A percentile compares a stretch with the other conserved stretches of the same genome.
Evolutionary conservation across 495 filamentous ascomycete species (phyloP).

Genomic region (Aspergillus taichungensis): DNA sequence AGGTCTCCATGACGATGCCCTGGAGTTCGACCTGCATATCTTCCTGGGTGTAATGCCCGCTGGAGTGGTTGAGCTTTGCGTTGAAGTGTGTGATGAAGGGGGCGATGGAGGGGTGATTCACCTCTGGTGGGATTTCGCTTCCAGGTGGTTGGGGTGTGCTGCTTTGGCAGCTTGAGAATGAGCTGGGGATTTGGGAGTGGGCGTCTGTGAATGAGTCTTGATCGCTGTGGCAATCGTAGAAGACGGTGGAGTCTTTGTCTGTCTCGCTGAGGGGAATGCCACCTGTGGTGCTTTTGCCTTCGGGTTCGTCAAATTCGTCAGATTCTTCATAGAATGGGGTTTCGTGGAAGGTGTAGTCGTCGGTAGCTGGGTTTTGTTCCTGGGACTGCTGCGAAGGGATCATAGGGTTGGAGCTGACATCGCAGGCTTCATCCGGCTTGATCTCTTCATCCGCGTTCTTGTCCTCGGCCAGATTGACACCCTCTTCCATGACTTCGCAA

Average conservation of each 20-base stretch:
- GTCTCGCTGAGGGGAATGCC: too few relatives aligned
- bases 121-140: background rate
- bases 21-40: constrained; percentile 20
- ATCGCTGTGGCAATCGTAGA: background rate
- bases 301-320: too few relatives aligned
- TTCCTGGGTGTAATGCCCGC: constrained; percentile 15
- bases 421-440: background rate
- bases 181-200: too few relatives aligned
- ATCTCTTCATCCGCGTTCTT: too few relatives aligned
- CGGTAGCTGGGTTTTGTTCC: background rate
- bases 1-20: constrained; percentile 23
- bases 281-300: too few relatives aligned
- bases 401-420: background rate
- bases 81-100: constrained; percentile 20
- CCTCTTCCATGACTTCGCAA: too few relatives aligned
- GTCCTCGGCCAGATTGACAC: too few relatives aligned
- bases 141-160: too few relatives aligned
- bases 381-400: background rate
- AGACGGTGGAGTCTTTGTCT: background rate
- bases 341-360: too few relatives aligned
- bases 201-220: background rate
- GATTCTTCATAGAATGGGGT: too few relatives aligned
- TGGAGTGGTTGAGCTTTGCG: constrained; percentile 13
- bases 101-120: constrained; percentile 2
- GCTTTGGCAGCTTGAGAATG: too few relatives aligned